Evolutionary conservation across 495 filamentous ascomycete genomes (phyloP).

Genomic region (Thozetella sp.): DNA sequence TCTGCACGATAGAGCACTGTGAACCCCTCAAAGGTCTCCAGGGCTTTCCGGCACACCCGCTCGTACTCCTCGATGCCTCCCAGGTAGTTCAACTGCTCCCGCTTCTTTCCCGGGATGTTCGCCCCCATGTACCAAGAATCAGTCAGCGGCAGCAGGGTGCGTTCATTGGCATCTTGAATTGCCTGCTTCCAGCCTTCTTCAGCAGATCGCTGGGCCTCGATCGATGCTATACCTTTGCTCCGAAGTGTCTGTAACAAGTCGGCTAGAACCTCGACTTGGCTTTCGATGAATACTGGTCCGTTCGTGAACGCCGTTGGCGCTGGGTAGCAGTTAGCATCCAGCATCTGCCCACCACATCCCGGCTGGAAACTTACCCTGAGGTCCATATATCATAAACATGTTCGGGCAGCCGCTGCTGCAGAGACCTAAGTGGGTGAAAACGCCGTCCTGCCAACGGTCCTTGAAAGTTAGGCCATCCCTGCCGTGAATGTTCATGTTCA

Average conservation of each 20-base stretch:
- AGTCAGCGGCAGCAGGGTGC: slow-evolving; percentile 30
- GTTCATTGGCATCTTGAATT: slow-evolving; percentile 17
- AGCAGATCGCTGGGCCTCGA: slow-evolving; percentile 36
- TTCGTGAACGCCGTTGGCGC: slow-evolving; percentile 49
- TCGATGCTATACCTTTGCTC: slow-evolving; percentile 27
- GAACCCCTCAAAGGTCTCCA: slow-evolving; percentile 13
- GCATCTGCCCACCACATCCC: too few relatives aligned
- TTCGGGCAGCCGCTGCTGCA: slow-evolving; percentile 37
- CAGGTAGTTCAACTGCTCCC: slow-evolving; percentile 38
- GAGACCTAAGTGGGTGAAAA: slow-evolving; percentile 6
- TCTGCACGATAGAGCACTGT: too few relatives aligned
- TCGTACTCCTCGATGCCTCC: slow-evolving; percentile 36
- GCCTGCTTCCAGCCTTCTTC: slow-evolving; percentile 38
- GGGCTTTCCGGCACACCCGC: not conserved
- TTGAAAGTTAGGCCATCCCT: slow-evolving; percentile 35
- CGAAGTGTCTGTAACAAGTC: slow-evolving; percentile 43
- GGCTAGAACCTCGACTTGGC: slow-evolving; percentile 55
- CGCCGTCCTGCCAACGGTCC: slow-evolving; percentile 45
- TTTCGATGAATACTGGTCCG: slow-evolving; percentile 51
- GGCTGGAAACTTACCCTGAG: too few relatives aligned
- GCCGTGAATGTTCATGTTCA: slow-evolving; percentile 43
- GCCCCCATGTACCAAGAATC: slow-evolving; percentile 47
- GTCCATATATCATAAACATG: slow-evolving; percentile 53
- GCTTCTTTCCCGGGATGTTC: slow-evolving; percentile 44
- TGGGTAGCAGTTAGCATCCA: too few relatives aligned